phyloP scores from a whole-genome alignment of 495 filamentous ascomycete species.

The Xylaria scruposa region DNA sequence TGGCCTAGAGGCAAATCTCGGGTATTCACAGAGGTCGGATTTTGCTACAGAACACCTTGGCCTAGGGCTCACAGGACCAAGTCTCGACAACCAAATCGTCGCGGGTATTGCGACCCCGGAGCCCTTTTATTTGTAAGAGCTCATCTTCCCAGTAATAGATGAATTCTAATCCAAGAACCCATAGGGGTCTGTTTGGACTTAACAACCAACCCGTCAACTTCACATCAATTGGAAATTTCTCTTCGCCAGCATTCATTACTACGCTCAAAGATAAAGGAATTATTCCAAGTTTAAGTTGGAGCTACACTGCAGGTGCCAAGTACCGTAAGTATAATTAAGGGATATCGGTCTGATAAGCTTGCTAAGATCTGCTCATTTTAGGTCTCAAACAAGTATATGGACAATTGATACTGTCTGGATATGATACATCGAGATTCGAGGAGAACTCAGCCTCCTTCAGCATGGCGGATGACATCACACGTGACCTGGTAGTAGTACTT shows the following conservation, averaged over 20 bases:
- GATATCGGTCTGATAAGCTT: not conserved
- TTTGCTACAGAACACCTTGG: conserved; percentile 62
- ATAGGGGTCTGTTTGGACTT: conserved; percentile 59
- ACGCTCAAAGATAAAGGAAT: conserved; percentile 51
- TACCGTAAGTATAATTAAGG: conserved; percentile 47
- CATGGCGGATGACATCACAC: conserved; percentile 55
- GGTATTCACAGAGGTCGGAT: conserved; percentile 46
- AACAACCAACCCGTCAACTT: conserved; percentile 58
- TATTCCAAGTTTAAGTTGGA: conserved; percentile 60
- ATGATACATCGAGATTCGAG: conserved; percentile 58
- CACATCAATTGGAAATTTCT: conserved; percentile 48
- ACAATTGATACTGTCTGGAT: conserved; percentile 64
- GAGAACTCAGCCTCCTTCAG: conserved; percentile 56
- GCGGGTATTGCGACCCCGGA: conserved; percentile 50
- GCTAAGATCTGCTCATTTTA: conserved; percentile 24
- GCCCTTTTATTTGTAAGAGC: conserved; percentile 57
- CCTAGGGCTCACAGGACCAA: conserved; percentile 53
- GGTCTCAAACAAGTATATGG: conserved; percentile 57
- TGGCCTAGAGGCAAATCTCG: conserved; percentile 51
- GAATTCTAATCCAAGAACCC: not conserved
- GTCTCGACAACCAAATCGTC: conserved; percentile 55
- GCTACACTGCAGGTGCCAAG: conserved; percentile 62
- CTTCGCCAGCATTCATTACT: conserved; percentile 56
- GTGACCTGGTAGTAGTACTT: conserved; percentile 58
- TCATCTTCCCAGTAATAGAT: not conserved